Percentiles rank a stretch among this genome's conserved stretches.
phyloP scores from a whole-genome alignment of 345 rosid species.

The Bruguiera sexangula region DNA sequence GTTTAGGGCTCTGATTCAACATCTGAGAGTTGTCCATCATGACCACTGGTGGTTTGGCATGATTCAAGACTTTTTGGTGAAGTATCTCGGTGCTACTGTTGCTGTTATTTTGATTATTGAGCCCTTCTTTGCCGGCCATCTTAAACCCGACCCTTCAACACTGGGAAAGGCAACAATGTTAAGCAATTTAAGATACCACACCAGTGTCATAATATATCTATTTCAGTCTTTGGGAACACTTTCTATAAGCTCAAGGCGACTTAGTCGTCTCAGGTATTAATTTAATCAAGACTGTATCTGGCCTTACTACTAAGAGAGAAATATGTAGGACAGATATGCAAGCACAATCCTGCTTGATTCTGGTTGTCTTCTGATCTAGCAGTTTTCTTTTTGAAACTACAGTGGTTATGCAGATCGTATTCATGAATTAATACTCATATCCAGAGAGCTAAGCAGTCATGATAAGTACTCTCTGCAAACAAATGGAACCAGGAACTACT shows the following conservation, averaged over 20 bases:
- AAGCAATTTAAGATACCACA: conserved; percentile 98
- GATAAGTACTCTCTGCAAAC: conserved; percentile 60
- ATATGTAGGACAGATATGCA: neutral
- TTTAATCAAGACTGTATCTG: neutral
- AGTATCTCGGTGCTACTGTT: conserved; percentile 96
- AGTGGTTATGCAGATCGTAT: conserved; percentile 99
- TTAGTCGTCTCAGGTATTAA: conserved; percentile 87
- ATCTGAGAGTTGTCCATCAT: conserved; percentile 75
- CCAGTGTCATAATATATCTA: conserved; percentile 86
- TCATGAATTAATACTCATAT: conserved; percentile 78
- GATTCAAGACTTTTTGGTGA: conserved; percentile 94
- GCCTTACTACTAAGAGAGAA: neutral
- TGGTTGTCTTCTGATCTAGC: conserved; percentile 7
- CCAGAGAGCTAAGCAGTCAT: conserved; percentile 69
- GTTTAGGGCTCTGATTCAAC: conserved; percentile 69
- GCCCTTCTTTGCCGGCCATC: conserved; percentile 92
- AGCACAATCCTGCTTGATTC: conserved; percentile 5
- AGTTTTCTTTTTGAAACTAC: conserved; percentile 5
- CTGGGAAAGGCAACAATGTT: conserved; percentile 95
- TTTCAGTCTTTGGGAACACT: conserved; percentile 94
- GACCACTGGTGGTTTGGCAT: conserved; percentile 99
- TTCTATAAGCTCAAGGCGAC: conserved; percentile 83
- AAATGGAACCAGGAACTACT: conserved; percentile 66
- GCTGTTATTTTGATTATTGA: conserved; percentile 91
- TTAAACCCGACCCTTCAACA: conserved; percentile 88